Evolutionary conservation across 306 rosid species (phyloP).

Genomic region (Gleditsia sinensis): DNA sequence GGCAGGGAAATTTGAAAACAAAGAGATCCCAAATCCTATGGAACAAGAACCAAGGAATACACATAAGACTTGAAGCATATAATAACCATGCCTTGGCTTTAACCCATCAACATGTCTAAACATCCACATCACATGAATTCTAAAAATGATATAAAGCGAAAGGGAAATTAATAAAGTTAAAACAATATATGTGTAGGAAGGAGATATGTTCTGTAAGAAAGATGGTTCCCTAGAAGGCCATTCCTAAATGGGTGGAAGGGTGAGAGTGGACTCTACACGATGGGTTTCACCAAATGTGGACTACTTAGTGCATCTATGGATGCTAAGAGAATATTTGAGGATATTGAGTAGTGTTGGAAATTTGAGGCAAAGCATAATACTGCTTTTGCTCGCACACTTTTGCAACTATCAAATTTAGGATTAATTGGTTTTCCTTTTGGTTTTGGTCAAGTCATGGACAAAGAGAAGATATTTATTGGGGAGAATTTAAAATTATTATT

Average conservation of each 20-base stretch:
- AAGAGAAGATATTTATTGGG: constrained; percentile 11
- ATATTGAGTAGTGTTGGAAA: constrained; percentile 68
- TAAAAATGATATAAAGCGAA: constrained; percentile 33
- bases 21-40: no score
- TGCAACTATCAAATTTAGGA: constrained; percentile 36
- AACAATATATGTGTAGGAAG: constrained; percentile 54
- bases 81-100: no score
- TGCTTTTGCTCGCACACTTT: constrained; percentile 43
- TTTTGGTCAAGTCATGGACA: constrained; percentile 10
- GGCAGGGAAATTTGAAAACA: no score
- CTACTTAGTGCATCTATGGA: constrained; percentile 84
- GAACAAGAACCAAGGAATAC: no score
- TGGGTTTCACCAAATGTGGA: constrained; percentile 94
- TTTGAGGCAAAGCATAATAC: constrained; percentile 51
- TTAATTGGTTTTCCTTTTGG: constrained; percentile 28
- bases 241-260: constrained; percentile 99
- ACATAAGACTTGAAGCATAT: no score
- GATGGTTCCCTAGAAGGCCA: constrained; percentile 75
- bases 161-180: not conserved
- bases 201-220: constrained; percentile 72
- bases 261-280: constrained; percentile 73
- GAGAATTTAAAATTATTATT: not conserved
- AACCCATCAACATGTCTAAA: no score
- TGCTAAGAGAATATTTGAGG: constrained; percentile 78
- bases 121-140: no score